Evolutionary conservation across 768 basidiomycete genomes (phyloP).

Genomic region (Exsudoporus frostii): DNA sequence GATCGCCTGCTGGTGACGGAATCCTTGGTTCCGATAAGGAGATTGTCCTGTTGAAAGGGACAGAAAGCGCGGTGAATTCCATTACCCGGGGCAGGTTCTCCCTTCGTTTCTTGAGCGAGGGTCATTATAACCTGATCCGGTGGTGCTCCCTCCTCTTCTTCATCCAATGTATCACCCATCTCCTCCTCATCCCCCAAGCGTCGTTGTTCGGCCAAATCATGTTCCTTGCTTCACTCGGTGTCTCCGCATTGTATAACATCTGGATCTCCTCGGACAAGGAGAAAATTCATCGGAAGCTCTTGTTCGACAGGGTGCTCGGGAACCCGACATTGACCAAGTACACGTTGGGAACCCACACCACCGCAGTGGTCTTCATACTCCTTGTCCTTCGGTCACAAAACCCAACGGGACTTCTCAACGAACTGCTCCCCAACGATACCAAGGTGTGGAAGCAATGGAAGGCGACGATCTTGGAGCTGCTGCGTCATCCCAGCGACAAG

Average conservation of each 20-base stretch:
- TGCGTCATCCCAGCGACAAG: not conserved
- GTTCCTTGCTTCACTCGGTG: constrained; percentile 26
- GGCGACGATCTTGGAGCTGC: not conserved
- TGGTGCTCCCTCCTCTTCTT: constrained; percentile 22
- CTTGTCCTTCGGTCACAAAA: constrained; percentile 8
- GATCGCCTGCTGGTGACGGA: constrained; percentile 29
- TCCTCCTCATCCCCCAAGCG: constrained; percentile 31
- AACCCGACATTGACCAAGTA: constrained; percentile 15
- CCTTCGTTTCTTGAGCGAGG: constrained; percentile 18
- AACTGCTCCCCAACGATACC: constrained; percentile 21
- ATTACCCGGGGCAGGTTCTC: constrained; percentile 22
- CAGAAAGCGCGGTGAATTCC: constrained; percentile 27
- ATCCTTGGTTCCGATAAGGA: constrained; percentile 18
- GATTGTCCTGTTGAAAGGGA: constrained; percentile 26
- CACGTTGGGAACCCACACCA: constrained; percentile 15
- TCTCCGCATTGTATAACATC: constrained; percentile 27
- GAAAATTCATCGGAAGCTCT: constrained; percentile 13
- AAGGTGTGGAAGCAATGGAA: constrained; percentile 22
- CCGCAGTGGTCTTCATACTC: constrained; percentile 14
- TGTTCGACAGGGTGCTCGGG: constrained; percentile 9
- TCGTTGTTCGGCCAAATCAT: constrained; percentile 30
- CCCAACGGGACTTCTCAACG: constrained; percentile 9
- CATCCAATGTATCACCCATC: constrained; percentile 26
- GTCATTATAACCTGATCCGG: constrained; percentile 12
- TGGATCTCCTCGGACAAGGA: constrained; percentile 29